Conservation (phyloP, 163 green algal species). For the Prototheca cutis region DNA sequence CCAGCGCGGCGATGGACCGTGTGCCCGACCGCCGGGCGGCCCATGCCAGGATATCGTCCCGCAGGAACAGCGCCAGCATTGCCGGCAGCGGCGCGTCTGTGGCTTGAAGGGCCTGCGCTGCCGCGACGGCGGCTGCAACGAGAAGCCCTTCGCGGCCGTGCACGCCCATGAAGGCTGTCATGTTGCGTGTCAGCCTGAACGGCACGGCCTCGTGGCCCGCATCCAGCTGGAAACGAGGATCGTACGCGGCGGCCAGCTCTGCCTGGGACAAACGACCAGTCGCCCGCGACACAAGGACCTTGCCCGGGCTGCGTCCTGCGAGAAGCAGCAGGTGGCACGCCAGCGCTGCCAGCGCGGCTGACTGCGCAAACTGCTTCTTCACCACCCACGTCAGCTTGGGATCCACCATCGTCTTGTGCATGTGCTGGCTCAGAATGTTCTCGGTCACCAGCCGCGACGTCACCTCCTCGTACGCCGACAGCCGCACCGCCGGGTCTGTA, state of each 20-base stretch:
- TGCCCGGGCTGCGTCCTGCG: conserved; percentile 70
- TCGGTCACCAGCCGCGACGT: conserved; percentile 54
- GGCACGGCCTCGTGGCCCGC: conserved; percentile 73
- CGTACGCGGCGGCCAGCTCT: conserved; percentile 72
- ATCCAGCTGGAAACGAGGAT: conserved; percentile 62
- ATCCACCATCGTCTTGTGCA: conserved; percentile 93
- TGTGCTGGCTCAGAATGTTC: conserved; percentile 83
- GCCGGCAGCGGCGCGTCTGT: conserved; percentile 32
- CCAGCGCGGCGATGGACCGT: conserved; percentile 18
- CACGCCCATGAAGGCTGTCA: conserved; percentile 42
- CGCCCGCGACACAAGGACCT: conserved; percentile 80
- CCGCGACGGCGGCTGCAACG: conserved; percentile 20
- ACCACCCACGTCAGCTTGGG: conserved; percentile 87
- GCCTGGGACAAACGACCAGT: conserved; percentile 73
- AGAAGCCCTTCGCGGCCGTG: conserved; percentile 27
- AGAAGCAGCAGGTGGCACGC: conserved; percentile 79
- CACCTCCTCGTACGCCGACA: conserved; percentile 61
- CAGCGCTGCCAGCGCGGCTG: conserved; percentile 42
- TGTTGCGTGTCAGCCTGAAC: conserved; percentile 95
- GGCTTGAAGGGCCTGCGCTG: conserved; percentile 32
- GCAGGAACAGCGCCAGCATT: conserved; percentile 71
- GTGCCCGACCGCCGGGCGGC: conserved; percentile 20
- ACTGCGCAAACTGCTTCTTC: conserved; percentile 88
- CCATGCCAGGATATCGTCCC: conserved; percentile 77
- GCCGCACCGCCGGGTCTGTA: conserved; percentile 11